Percentiles rank a stretch among this genome's conserved stretches.
phyloP scores from a whole-genome alignment of 1,284 basidiomycete species.

The Puccinia hordei region DNA sequence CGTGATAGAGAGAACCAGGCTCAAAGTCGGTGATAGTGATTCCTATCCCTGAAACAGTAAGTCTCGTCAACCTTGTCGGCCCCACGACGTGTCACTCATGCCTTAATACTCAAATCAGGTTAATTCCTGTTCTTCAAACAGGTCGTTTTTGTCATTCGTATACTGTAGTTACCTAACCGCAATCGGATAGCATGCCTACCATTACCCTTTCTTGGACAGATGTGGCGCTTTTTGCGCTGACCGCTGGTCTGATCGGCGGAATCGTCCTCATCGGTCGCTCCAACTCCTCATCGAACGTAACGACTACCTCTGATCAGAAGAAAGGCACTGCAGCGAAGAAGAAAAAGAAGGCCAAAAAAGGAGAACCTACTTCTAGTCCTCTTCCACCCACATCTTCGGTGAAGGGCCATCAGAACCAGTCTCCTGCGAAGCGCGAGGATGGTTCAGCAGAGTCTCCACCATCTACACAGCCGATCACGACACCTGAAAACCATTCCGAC shows the following conservation, averaged over 20 bases:
- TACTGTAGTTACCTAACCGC: background rate
- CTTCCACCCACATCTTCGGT: background rate
- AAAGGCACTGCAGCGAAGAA: conserved; percentile 28
- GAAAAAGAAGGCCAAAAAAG: conserved; percentile 33
- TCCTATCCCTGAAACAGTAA: background rate
- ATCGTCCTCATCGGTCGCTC: conserved; percentile 34
- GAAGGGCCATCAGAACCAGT: background rate
- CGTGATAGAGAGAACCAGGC: background rate
- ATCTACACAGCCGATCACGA: background rate
- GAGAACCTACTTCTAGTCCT: background rate
- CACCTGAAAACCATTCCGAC: background rate
- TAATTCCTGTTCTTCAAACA: background rate
- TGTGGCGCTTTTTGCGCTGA: conserved; percentile 30
- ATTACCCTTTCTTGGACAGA: conserved; percentile 50
- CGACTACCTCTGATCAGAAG: background rate
- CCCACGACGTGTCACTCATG: background rate
- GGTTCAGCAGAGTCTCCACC: background rate
- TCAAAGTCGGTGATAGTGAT: background rate
- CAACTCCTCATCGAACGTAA: background rate
- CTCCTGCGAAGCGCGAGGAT: background rate
- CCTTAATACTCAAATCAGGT: background rate
- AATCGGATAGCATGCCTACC: conserved; percentile 39
- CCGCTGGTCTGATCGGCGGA: conserved; percentile 35
- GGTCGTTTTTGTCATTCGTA: background rate
- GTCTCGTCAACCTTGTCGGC: background rate